Percentiles rank a stretch among this genome's conserved stretches.
Evolutionary conservation across 169 alveolate genomes (phyloP).

Genomic region (Eimeria acervulina): DNA sequence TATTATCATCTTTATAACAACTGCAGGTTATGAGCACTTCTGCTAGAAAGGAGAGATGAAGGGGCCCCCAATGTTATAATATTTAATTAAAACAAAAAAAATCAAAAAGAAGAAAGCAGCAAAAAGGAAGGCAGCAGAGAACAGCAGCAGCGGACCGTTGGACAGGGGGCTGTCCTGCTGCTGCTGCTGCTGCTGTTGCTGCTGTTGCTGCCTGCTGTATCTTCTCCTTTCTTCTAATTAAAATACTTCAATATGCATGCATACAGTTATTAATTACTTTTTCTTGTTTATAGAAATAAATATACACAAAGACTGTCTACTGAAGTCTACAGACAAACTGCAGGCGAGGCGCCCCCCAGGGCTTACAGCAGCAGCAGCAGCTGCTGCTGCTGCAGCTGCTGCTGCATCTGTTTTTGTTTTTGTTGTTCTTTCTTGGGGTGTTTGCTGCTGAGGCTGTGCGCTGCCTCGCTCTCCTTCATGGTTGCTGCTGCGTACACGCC

Average conservation of each 20-base stretch:
- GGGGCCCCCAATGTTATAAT: too few species aligned
- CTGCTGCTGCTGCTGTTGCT: not conserved
- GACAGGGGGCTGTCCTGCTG: conserved; percentile 25
- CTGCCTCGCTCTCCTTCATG: not conserved
- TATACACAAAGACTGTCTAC: not conserved
- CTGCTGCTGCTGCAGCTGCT: not conserved
- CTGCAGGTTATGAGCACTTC: too few species aligned
- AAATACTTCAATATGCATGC: too few species aligned
- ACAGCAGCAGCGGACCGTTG: conserved; percentile 2
- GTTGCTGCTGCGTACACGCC: not conserved
- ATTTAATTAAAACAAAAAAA: too few species aligned
- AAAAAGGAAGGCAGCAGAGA: too few species aligned
- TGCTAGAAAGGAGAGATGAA: too few species aligned
- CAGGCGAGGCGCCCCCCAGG: not conserved
- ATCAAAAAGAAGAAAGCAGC: too few species aligned
- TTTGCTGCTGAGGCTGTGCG: not conserved
- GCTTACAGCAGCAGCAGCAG: not conserved
- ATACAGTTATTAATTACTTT: too few species aligned
- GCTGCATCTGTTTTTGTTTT: not conserved
- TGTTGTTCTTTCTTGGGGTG: not conserved
- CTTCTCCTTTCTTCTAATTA: not conserved
- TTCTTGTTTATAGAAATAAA: too few species aligned
- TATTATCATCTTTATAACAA: too few species aligned
- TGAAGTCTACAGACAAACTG: not conserved
- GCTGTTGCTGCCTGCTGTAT: not conserved